Base-by-base conservation (phyloP, 176 grass and related monocot species). In the Triticum monococcum region DNA sequence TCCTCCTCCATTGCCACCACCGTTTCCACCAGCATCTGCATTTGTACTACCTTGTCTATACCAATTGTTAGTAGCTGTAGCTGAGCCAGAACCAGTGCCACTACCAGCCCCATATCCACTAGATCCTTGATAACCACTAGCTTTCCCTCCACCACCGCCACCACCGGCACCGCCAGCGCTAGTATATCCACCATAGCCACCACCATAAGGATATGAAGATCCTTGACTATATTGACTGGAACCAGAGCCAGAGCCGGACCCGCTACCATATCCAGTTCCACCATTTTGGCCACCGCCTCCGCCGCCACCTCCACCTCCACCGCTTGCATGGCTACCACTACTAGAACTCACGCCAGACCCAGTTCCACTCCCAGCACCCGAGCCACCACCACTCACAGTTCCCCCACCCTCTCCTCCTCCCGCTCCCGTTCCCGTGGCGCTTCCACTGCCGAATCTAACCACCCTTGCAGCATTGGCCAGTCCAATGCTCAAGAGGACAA, bases 401-500 rank as follows among this genome's bases (percentile, higher is more conserved):
- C 70, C 37, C 5, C 70, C 69, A 45, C 70, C 70, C 37, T 72
- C 20, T 72, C 70, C 37, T 43, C 22, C n/a, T 7, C 70, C 70
- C 0, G 2, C 5, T 11, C 70, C 70, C 2, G 1, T 25, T 43
- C 37, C 36, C 3, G 6, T 14, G 22, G 40, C 22, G 7, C 52
- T 56, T 56, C 52, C 52, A 43, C 41, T 12, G 10, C 9, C 40
- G 70, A 43, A 5, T 23, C 36, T 72, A 13, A 3, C 20, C 11
- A 72, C 69, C 69, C 69, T 72, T 72, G n/a, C 5, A n/a, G 69
- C 35, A 43, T 45, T 72, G 22, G 37, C n/a, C 3, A 72, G 1
- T 72, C 70, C 70, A 43, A 43, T 72, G 11, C 37, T 72, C 40
- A 95, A 92, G 86, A 95, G 69, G 37, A 72, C 18, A 43, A 43